Evolutionary conservation across 768 basidiomycete genomes (phyloP).

Genomic region (Mycena rebaudengoi): DNA sequence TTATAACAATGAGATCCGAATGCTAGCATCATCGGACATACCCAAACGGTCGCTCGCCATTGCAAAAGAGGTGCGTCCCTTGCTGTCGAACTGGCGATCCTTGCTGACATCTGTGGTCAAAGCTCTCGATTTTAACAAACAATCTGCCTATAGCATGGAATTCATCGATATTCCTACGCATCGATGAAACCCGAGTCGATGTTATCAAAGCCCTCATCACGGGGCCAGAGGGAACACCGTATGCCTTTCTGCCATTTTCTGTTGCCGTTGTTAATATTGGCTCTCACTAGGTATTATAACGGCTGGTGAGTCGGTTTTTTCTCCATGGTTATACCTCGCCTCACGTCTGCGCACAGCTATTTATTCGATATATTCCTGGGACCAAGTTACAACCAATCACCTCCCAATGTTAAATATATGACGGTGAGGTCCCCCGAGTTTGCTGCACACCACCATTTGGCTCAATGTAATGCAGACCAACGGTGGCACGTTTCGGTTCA

Average conservation of each 20-base stretch:
- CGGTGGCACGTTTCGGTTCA: conserved; percentile 89
- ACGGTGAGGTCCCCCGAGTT: conserved; percentile 52
- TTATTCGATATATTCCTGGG: conserved; percentile 95
- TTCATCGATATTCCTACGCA: conserved; percentile 91
- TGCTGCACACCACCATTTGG: not conserved
- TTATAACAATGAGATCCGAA: conserved; percentile 84
- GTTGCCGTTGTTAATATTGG: conserved; percentile 12
- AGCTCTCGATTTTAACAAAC: conserved; percentile 94
- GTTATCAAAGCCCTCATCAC: conserved; percentile 92
- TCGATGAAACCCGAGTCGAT: conserved; percentile 92
- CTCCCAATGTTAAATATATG: conserved; percentile 74
- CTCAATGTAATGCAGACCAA: conserved; percentile 63
- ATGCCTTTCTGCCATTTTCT: conserved; percentile 38
- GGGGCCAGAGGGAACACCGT: conserved; percentile 95
- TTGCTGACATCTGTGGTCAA: conserved; percentile 9
- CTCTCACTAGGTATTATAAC: conserved; percentile 75
- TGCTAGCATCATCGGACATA: conserved; percentile 85
- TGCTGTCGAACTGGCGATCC: not conserved
- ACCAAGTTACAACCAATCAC: conserved; percentile 86
- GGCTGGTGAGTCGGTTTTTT: conserved; percentile 74
- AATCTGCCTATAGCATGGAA: conserved; percentile 96
- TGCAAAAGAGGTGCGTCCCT: conserved; percentile 82
- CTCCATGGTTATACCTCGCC: not conserved
- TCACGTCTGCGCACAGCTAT: conserved; percentile 48
- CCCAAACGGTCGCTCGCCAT: conserved; percentile 94